Evolutionary conservation across 768 basidiomycete genomes (phyloP), one percentile per base, ranked within the genome.

Genomic region (Hygrophorus russula): DNA sequence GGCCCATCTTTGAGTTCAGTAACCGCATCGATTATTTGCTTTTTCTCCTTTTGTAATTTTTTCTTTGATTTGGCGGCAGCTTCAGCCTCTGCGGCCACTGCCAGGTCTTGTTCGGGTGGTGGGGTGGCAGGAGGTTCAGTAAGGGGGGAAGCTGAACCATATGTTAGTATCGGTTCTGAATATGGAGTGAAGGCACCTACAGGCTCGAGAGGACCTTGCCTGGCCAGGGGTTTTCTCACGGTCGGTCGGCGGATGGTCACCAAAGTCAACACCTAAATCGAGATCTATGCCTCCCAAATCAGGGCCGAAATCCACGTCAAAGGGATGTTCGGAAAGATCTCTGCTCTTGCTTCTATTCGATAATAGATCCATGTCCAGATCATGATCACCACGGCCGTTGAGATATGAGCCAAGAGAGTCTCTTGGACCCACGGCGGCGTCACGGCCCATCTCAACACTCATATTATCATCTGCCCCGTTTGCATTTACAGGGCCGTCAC

Each of bases 11-110:
- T 70, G 35, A 92, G 73, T 60, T 97, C 92, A 5, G 85, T 92
- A 35, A 89, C 76, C n/a, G 76, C 73, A 59, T 97, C 93, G 44
- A 94, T 84, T 36, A 92, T 87, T 51, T 87, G 82, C 61, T 84
- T 93, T 70, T 82, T 88, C 55, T 83, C 80, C 50, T 75, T 78
- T 29, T 59, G 24, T 24, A 7, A 50, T 60, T 80, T 74, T 52
- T 73, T 66, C 65, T 73, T 67, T 54, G 53, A 56, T 46, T 68
- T 69, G 29, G 54, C 39, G 31, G 51, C 49, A 40, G 67, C 69
- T 20, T 65, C 69, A 8, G 69, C 46, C 14, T 47, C 70, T 12
- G 72, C 72, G 3, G 68, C 67, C 3, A 75, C 69, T 5, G 71
- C 68, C 44, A 72, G 51, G 31, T 67, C 61, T 5, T 72, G 57